These are phyloP conservation scores for Dictyostelium citrinum DNA, from an alignment of 78 protist genomes.

Conservation along the genomic window DNA sequence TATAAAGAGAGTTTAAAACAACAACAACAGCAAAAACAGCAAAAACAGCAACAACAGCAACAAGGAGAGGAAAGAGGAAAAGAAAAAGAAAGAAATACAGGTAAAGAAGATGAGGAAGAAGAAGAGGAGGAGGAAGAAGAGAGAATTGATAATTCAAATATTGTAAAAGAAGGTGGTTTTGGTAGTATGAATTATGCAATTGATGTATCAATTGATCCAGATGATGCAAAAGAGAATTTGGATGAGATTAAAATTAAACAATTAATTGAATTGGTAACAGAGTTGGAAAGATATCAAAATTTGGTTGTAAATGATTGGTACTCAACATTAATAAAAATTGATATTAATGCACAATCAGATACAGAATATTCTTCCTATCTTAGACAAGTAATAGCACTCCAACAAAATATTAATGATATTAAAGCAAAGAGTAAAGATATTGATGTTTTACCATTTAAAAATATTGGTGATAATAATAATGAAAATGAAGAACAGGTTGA, in stretches of 20 bases:
- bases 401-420: conserved; percentile 21
- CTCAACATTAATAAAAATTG: conserved; percentile 30
- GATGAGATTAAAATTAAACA: neutral
- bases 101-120: neutral
- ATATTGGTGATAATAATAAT: neutral
- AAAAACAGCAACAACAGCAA: too few relatives aligned
- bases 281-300: conserved; percentile 23
- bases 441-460: conserved; percentile 1
- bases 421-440: conserved; percentile 38
- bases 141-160: neutral
- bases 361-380: conserved; percentile 16
- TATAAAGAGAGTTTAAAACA: neutral
- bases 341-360: conserved; percentile 3
- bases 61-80: neutral
- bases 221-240: neutral
- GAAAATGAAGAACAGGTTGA: neutral
- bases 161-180: conserved; percentile 67
- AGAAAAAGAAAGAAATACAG: neutral
- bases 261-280: neutral
- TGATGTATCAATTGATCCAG: conserved; percentile 9
- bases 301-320: conserved; percentile 59
- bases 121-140: neutral
- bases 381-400: conserved; percentile 35
- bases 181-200: conserved; percentile 53
- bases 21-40: too few relatives aligned